phyloP scores from a whole-genome alignment of 148 eudicot genomes.

The Silene latifolia region DNA sequence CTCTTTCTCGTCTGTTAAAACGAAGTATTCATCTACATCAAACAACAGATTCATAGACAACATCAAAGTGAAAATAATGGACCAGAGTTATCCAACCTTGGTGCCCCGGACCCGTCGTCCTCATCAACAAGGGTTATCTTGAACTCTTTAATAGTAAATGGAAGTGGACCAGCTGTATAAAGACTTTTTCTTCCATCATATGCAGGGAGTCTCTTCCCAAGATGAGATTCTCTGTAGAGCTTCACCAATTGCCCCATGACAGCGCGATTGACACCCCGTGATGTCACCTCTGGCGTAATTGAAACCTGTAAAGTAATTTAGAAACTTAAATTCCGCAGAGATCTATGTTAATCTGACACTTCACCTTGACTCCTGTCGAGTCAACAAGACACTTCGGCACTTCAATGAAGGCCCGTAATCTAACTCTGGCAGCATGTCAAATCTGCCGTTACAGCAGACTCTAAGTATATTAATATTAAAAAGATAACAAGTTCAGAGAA shows the following conservation, averaged over 20 bases:
- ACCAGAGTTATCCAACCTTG: slow-evolving; percentile 32
- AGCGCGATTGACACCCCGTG: slow-evolving; percentile 68
- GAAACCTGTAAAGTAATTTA: slow-evolving; percentile 47
- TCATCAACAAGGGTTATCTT: slow-evolving; percentile 57
- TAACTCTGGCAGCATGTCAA: no score
- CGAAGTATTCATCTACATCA: neutral
- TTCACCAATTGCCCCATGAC: slow-evolving; percentile 66
- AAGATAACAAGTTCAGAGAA: neutral
- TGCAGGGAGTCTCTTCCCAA: slow-evolving; percentile 76
- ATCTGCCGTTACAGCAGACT: neutral
- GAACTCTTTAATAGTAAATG: slow-evolving; percentile 64
- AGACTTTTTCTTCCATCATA: slow-evolving; percentile 89
- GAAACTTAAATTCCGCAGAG: neutral
- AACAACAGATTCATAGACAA: neutral
- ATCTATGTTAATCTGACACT: no score
- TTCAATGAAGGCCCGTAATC: neutral
- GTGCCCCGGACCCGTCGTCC: slow-evolving; percentile 60
- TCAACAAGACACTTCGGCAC: neutral
- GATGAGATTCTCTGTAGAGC: slow-evolving; percentile 63
- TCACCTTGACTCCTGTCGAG: neutral
- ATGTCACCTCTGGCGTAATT: slow-evolving; percentile 75
- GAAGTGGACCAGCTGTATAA: slow-evolving; percentile 84
- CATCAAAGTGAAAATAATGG: neutral
- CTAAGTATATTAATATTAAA: neutral
- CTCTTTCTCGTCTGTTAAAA: slow-evolving; percentile 50